phyloP scores from a whole-genome alignment of 176 grass and related monocot genomes.

The Triticum urartu region DNA sequence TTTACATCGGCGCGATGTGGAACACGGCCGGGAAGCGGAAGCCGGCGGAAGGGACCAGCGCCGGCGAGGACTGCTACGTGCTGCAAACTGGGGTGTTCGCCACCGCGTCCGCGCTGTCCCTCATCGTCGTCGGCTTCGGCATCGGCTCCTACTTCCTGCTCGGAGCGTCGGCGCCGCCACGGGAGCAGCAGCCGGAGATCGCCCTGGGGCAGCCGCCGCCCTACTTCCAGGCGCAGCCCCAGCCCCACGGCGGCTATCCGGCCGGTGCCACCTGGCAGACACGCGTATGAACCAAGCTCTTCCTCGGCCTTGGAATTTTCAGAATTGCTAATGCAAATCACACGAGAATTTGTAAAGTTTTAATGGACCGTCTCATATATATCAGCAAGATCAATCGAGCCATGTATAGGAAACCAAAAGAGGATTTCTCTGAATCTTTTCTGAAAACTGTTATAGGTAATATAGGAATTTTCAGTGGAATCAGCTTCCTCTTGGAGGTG shows the following conservation, averaged over 20 bases:
- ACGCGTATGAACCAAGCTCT: neutral
- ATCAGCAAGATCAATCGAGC: neutral
- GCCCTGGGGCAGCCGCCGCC: constrained; percentile 6
- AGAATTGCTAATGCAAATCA: too few species aligned
- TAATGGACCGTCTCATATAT: neutral
- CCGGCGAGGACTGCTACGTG: neutral
- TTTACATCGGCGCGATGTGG: neutral
- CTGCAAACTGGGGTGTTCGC: constrained; percentile 1
- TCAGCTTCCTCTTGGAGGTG: too few species aligned
- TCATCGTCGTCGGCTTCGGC: neutral
- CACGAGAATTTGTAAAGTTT: neutral
- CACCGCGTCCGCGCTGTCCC: neutral
- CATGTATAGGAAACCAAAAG: too few species aligned
- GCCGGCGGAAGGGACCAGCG: neutral
- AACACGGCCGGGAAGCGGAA: neutral
- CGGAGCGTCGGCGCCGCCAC: neutral
- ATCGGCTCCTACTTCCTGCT: constrained; percentile 14
- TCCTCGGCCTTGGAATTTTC: too few species aligned
- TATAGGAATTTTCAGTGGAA: too few species aligned
- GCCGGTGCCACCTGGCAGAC: neutral
- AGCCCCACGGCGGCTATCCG: neutral
- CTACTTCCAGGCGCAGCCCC: neutral
- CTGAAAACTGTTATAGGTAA: too few species aligned
- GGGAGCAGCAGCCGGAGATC: neutral
- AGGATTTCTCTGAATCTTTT: too few species aligned